These are phyloP conservation scores for Geotrichum europaeum DNA, from an alignment of 1,139 yeast genomes.

Conservation along the genomic window DNA sequence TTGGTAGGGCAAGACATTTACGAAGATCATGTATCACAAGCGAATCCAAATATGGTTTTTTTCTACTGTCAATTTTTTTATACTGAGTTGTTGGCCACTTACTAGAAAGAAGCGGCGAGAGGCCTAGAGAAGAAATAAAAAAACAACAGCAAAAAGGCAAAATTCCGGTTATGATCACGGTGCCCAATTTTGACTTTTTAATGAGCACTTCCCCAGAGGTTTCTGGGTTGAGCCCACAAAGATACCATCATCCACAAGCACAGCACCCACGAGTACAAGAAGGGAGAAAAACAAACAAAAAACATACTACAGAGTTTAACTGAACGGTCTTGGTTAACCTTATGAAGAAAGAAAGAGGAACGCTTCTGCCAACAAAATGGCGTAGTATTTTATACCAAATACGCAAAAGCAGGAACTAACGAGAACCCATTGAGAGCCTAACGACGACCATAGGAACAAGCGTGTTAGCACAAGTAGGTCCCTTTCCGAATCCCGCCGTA, in stretches of 20 bases:
- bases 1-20: too few relatives aligned
- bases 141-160: background rate
- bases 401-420: background rate
- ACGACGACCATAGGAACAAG: too few relatives aligned
- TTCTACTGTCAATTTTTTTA: too few relatives aligned
- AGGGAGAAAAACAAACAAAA: background rate
- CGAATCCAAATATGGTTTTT: too few relatives aligned
- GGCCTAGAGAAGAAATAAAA: background rate
- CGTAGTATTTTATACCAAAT: background rate
- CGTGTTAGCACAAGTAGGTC: too few relatives aligned
- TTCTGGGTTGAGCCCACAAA: background rate
- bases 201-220: background rate
- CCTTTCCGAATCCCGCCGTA: too few relatives aligned
- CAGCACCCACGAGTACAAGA: background rate
- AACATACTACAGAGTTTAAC: background rate
- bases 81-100: too few relatives aligned
- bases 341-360: background rate
- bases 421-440: background rate
- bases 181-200: background rate
- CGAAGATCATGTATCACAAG: too few relatives aligned
- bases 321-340: background rate
- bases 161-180: background rate
- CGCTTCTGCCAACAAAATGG: background rate
- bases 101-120: too few relatives aligned
- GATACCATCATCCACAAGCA: background rate